phyloP scores from a whole-genome alignment of 805 yeast genomes.

The Ogataea henricii region DNA sequence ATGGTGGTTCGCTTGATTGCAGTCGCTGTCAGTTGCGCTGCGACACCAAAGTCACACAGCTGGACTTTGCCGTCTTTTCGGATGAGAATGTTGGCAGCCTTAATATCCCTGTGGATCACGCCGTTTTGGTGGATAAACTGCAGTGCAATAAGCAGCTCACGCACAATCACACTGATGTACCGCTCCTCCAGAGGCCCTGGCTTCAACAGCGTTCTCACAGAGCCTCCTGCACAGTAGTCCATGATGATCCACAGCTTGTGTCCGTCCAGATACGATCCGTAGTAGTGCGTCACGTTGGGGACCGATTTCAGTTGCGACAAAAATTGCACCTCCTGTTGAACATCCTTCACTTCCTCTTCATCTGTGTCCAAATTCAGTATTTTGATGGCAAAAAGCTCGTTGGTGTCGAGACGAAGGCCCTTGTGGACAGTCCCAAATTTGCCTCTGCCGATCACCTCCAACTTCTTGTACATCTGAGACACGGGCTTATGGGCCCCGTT shows the following conservation, averaged over 20 bases:
- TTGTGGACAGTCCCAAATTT: constrained; percentile 96
- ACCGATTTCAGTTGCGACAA: constrained; percentile 77
- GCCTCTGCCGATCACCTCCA: constrained; percentile 93
- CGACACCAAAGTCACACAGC: constrained; percentile 97
- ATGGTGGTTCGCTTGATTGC: constrained; percentile 85
- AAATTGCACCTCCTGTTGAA: constrained; percentile 89
- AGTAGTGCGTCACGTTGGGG: constrained; percentile 92
- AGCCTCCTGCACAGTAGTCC: constrained; percentile 98
- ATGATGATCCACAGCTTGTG: constrained; percentile 96
- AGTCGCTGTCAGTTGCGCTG: constrained; percentile 82
- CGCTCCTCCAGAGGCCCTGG: constrained; percentile 89
- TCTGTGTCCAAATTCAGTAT: constrained; percentile 89
- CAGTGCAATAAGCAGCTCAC: constrained; percentile 80
- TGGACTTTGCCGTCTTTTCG: constrained; percentile 83
- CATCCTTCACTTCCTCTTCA: constrained; percentile 92
- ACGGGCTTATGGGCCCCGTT: constrained; percentile 14
- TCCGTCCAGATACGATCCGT: constrained; percentile 83
- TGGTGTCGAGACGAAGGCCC: constrained; percentile 69
- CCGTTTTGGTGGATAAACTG: constrained; percentile 83
- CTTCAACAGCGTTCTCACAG: constrained; percentile 77
- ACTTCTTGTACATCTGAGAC: constrained; percentile 60
- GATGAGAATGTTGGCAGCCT: constrained; percentile 92
- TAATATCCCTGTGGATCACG: constrained; percentile 93
- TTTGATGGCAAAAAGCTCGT: constrained; percentile 87
- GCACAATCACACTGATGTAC: constrained; percentile 76